Percentiles rank a stretch among this genome's conserved stretches.
Evolutionary conservation across 352 stramenopile species (phyloP).

Genomic region (Pythium apleroticum): DNA sequence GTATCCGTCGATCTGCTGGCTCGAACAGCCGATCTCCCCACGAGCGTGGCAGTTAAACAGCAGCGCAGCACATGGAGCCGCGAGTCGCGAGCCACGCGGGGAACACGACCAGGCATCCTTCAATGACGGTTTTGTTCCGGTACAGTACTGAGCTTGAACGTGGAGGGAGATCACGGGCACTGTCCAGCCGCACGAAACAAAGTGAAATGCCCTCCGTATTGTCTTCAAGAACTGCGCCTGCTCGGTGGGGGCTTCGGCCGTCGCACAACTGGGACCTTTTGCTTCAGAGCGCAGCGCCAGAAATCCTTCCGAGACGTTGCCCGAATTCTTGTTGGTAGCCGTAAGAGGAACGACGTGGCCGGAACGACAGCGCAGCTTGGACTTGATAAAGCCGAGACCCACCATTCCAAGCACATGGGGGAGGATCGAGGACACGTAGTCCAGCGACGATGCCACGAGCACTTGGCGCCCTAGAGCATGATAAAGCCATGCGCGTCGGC

Average conservation of each 20-base stretch:
- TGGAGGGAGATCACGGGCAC: not conserved
- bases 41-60: slow-evolving; percentile 1
- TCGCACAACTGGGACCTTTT: no score
- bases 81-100: not conserved
- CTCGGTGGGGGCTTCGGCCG: no score
- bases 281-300: no score
- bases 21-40: not conserved
- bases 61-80: not conserved
- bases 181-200: not conserved
- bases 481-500: no score
- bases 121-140: not conserved
- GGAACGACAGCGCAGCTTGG: not conserved
- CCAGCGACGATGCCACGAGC: not conserved
- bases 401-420: not conserved
- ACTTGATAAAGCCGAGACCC: not conserved
- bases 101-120: not conserved
- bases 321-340: not conserved
- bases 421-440: not conserved
- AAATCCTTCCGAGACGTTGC: no score
- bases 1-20: not conserved
- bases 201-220: no score
- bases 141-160: not conserved
- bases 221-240: not conserved
- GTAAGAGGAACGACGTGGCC: not conserved
- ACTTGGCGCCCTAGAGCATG: not conserved